Percentiles rank a stretch among this genome's conserved stretches.
phyloP scores from a whole-genome alignment of 2,329 filamentous ascomycete genomes.

The Aspergillus sergii region DNA sequence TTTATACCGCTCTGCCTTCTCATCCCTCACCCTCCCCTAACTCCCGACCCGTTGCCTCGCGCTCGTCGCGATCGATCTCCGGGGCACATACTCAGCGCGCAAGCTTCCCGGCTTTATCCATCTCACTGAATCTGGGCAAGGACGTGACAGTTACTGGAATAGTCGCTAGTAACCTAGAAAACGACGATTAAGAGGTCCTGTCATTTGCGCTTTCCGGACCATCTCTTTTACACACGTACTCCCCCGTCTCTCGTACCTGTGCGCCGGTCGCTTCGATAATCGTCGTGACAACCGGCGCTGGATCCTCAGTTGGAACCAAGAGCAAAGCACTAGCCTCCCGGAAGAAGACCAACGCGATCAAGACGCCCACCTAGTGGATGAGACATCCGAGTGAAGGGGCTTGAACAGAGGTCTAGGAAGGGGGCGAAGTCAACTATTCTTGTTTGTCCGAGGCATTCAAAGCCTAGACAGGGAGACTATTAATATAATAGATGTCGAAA shows the following conservation, averaged over 20 bases:
- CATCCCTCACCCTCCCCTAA: not conserved
- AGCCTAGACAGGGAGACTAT: slow-evolving; percentile 22
- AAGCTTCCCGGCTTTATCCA: slow-evolving; percentile 6
- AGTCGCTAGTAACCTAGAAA: not conserved
- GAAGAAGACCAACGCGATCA: slow-evolving; percentile 6
- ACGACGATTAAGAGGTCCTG: not conserved
- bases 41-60: slow-evolving; percentile 14
- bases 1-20: slow-evolving; percentile 15
- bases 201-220: slow-evolving; percentile 8
- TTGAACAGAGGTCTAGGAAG: slow-evolving; percentile 16
- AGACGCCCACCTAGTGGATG: slow-evolving; percentile 15
- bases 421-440: slow-evolving; percentile 19
- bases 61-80: slow-evolving; percentile 20
- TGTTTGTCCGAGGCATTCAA: not conserved
- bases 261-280: slow-evolving; percentile 13
- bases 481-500: slow-evolving; percentile 42
- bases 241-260: slow-evolving; percentile 4
- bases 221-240: slow-evolving; percentile 5
- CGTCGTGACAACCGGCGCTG: slow-evolving; percentile 14
- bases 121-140: not conserved
- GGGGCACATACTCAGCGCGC: slow-evolving; percentile 16
- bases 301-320: not conserved
- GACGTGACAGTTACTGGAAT: not conserved
- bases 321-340: not conserved
- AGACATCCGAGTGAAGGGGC: slow-evolving; percentile 12